These are phyloP conservation scores for Eremochloa ophiuroides DNA, from an alignment of 176 grass and related monocot genomes.

Conservation along the genomic window DNA sequence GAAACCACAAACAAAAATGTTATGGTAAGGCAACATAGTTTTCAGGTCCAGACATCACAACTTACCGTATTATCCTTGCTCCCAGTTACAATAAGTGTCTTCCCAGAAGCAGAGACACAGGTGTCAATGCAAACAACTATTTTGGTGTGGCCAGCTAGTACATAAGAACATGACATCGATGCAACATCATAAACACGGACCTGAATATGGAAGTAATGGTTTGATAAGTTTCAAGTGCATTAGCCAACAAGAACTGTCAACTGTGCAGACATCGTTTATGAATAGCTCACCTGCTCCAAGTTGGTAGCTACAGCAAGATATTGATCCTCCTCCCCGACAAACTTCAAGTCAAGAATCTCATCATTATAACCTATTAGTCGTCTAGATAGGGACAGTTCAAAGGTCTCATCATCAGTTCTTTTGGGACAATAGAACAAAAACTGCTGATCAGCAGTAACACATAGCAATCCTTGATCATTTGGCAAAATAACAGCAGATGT, in stretches of 20 bases:
- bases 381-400: slow-evolving; percentile 68
- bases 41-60: slow-evolving; percentile 8
- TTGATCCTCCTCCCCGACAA: slow-evolving; percentile 77
- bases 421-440: slow-evolving; percentile 71
- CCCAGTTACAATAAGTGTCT: slow-evolving; percentile 73
- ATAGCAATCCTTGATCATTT: slow-evolving; percentile 60
- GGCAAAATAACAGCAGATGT: slow-evolving; percentile 70
- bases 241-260: slow-evolving; percentile 8
- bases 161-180: slow-evolving; percentile 91
- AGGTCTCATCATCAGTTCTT: slow-evolving; percentile 44
- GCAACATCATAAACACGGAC: slow-evolving; percentile 79
- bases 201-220: slow-evolving; percentile 37
- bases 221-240: slow-evolving; percentile 19
- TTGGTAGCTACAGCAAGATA: slow-evolving; percentile 94
- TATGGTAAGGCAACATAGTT: neutral
- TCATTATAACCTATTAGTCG: slow-evolving; percentile 88
- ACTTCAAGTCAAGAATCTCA: slow-evolving; percentile 97
- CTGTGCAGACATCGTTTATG: neutral
- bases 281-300: slow-evolving; percentile 71
- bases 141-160: slow-evolving; percentile 80
- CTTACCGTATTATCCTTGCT: slow-evolving; percentile 96
- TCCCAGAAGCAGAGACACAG: slow-evolving; percentile 63
- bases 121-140: slow-evolving; percentile 93
- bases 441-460: slow-evolving; percentile 89
- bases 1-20: neutral